Evolutionary conservation across 768 basidiomycete genomes (phyloP).

Genomic region (Pholiota microspora): DNA sequence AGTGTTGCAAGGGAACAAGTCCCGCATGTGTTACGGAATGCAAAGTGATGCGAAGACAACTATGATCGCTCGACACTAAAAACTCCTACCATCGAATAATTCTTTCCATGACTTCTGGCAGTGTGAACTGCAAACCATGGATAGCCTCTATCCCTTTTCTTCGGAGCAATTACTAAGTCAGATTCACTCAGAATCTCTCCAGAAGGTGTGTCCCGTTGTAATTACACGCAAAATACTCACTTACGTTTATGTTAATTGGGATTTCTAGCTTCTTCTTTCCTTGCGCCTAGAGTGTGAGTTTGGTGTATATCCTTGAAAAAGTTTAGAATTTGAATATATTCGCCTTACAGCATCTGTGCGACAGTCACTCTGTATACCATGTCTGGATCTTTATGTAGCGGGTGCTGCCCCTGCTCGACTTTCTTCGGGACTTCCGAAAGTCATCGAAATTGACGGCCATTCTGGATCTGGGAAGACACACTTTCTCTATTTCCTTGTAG

Average conservation of each 20-base stretch:
- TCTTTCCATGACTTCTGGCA: too few species aligned
- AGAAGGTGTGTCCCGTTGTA: constrained; percentile 19
- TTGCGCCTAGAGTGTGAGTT: constrained; percentile 35
- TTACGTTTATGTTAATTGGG: too few species aligned
- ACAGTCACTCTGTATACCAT: constrained; percentile 19
- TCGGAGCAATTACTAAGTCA: constrained; percentile 28
- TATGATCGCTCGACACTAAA: too few species aligned
- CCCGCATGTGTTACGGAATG: constrained; percentile 2
- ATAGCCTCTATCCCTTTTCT: not conserved
- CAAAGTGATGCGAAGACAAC: not conserved
- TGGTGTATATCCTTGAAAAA: not conserved
- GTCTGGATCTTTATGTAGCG: constrained; percentile 32
- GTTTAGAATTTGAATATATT: not conserved
- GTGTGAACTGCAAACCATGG: not conserved
- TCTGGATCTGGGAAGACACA: constrained; percentile 77
- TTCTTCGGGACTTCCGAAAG: constrained; percentile 48
- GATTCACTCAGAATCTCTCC: constrained; percentile 33
- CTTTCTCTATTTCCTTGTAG: constrained; percentile 64
- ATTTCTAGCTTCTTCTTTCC: constrained; percentile 43
- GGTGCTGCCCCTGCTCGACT: constrained; percentile 8
- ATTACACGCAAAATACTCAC: not conserved
- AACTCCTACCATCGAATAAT: too few species aligned
- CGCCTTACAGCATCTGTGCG: not conserved
- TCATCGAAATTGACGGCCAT: constrained; percentile 76
- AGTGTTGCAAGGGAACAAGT: constrained; percentile 1